Evolutionary conservation across 192 early-diverging fungal genomes (phyloP), one percentile per base, ranked within the genome.

Genomic region (Kickxella alabastrina): DNA sequence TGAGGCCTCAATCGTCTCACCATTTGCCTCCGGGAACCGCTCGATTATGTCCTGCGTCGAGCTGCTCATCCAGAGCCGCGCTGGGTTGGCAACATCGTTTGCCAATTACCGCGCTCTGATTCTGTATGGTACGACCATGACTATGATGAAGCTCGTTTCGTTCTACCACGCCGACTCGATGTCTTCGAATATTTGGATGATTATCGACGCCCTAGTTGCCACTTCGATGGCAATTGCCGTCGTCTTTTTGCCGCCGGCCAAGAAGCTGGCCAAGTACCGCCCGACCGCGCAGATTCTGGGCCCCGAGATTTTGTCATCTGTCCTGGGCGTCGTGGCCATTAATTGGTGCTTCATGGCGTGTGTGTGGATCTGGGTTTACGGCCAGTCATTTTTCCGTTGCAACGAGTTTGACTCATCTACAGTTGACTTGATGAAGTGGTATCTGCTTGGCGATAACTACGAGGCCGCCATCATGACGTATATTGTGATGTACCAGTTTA

Each of bases 1-100:
- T 27, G 88, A 89, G 51, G 83, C 87, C 2, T 86, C 87, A 5
- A 89, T 92, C 62, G 89, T 92, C 0, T 83, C 89, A 27, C 89
- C 87, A 17, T 92, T 92, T 62, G 78, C 81, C 25, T 83, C 85
- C 23, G 75, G 79, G 39, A 49, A 77, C 40, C 80, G 81, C n/a
- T 83, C 80, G 29, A 68, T 92, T 18, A 52, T 57, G 18, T 80
- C 82, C 9, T 90, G 88, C 52, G 87, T 87, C 13, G 83, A 83
- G 46, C 77, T 88, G 19, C 44, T 90, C 26, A 71, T 68, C 37
- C 85, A 88, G 69, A 84, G 83, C 18, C 77, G 88, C 18, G 81
- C 83, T 39, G 84, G 84, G 32, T 64, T 90, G 12, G 83, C 86
- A 45, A 82, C 85, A 15, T 82, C 79, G 6, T 68, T 90, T 59